A percentile compares a stretch with the other conserved stretches of the same genome.
Conservation (phyloP, 768 basidiomycete genomes). For the Lactarius evosmus region DNA sequence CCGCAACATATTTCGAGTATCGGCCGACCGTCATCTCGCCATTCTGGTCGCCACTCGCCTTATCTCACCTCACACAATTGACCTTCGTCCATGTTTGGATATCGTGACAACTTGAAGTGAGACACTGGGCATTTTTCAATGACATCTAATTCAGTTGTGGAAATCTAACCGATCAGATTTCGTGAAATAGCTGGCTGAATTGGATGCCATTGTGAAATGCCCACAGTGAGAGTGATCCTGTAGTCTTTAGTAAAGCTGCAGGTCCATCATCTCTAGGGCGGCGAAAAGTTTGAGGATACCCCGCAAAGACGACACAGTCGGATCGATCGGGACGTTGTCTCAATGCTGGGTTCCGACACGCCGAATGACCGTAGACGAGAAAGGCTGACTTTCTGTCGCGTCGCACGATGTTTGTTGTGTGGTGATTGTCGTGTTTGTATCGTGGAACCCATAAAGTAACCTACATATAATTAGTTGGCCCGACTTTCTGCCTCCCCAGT, state of each 20-base stretch:
- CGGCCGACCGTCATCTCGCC: conserved; percentile 28
- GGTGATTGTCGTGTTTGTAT: no score
- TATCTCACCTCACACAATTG: conserved; percentile 24
- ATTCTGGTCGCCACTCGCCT: conserved; percentile 23
- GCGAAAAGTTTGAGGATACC: conserved; percentile 4
- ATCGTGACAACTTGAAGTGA: conserved; percentile 16
- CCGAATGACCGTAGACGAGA: neutral
- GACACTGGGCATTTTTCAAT: no score
- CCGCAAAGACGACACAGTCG: neutral
- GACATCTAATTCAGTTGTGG: no score
- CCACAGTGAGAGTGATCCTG: neutral
- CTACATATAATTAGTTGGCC: no score
- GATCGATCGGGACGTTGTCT: neutral
- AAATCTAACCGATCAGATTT: no score
- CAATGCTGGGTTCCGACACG: neutral
- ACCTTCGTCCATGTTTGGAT: conserved; percentile 21
- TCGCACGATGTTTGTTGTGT: no score
- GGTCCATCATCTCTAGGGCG: conserved; percentile 1
- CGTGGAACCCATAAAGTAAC: no score
- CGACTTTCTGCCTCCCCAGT: no score
- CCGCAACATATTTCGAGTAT: conserved; percentile 23
- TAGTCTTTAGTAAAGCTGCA: neutral
- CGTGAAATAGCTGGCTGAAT: no score
- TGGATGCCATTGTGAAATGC: no score
- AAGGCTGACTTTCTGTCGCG: conserved; percentile 7